A percentile compares a stretch with the other conserved stretches of the same genome.
Evolutionary conservation across 257 asterid genomes (phyloP).

Genomic region (Oldenlandia corymbosa): DNA sequence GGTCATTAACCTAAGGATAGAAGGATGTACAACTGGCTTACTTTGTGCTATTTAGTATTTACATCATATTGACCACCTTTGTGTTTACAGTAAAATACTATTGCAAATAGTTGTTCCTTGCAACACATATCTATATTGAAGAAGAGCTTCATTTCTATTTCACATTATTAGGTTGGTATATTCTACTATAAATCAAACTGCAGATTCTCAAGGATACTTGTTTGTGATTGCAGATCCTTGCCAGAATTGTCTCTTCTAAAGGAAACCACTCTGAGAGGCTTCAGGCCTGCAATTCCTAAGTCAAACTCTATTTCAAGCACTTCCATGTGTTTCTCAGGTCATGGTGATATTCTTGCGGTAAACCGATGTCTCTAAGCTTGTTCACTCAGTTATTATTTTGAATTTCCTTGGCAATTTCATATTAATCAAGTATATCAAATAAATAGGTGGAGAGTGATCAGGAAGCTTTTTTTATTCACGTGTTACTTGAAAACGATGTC

Average conservation of each 20-base stretch:
- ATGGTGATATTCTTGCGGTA: conserved; percentile 76
- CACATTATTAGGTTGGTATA: neutral
- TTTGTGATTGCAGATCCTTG: conserved; percentile 59
- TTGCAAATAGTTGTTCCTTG: neutral
- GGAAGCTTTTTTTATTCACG: conserved; percentile 67
- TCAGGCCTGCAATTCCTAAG: conserved; percentile 44
- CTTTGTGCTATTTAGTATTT: neutral
- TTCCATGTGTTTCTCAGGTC: conserved; percentile 53
- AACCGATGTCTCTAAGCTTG: conserved; percentile 12
- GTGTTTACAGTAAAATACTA: neutral
- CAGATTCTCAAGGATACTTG: conserved; percentile 1
- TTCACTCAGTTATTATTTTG: conserved; percentile 4
- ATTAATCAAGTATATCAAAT: conserved; percentile 3
- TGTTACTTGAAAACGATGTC: conserved; percentile 48
- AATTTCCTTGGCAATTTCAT: neutral
- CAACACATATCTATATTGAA: neutral
- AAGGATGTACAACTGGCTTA: neutral
- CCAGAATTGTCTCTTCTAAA: conserved; percentile 77
- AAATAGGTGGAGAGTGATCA: conserved; percentile 71
- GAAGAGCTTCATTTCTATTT: conserved; percentile 1
- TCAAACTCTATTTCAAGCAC: conserved; percentile 39
- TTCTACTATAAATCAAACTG: neutral
- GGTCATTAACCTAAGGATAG: neutral
- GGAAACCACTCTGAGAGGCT: conserved; percentile 67
- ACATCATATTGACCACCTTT: neutral